Evolutionary conservation across 176 grass and related monocot genomes (phyloP), one percentile per base, ranked within the genome.

Genomic region (Alloteropsis semialata): DNA sequence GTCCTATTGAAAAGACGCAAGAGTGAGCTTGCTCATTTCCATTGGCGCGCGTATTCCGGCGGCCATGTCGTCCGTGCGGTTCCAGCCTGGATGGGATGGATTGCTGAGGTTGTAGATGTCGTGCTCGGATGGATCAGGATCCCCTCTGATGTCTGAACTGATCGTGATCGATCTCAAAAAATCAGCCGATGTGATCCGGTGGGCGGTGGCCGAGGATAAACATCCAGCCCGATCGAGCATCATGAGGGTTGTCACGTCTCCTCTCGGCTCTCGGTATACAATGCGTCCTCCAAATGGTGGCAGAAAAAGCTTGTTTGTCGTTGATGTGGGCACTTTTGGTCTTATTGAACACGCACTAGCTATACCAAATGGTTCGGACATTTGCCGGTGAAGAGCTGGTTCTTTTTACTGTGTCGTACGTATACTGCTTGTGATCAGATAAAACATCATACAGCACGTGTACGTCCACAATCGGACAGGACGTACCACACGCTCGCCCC

Each of bases 31-130:
- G 44, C 44, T 46, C 44, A 2, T 48, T 57, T 25, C n/a, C 54
- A 57, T 57, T 13, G 54, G 54, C n/a, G 54, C 54, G 10, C n/a
- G 3, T 12, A 51, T 74, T 53, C 21, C 21, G 32, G 83, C 74
- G 34, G 29, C 29, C 50, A 0, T 28, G 27, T 82, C 80, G n/a
- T n/a, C n/a, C 19, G 33, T 46, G 57, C 42, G 63, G 70, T 69
- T 59, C 37, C 28, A 57, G 6, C 19, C 49, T 61, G n/a, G 50
- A 84, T 45, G 50, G 41, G 73, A 84, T 59, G 30, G 82, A 15
- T 48, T 85, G 41, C 11, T 48, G 21, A 28, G 39, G 68, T 77
- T 68, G 37, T 49, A 28, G 19, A 54, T 22, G 51, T 2, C 51
- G 51, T 54, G 51, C 18, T 7, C 21, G 17, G 49, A 79, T 79